These are phyloP conservation scores for Sanghuangporus baumii DNA, from an alignment of 1,284 basidiomycete genomes.

Conservation along the genomic window DNA sequence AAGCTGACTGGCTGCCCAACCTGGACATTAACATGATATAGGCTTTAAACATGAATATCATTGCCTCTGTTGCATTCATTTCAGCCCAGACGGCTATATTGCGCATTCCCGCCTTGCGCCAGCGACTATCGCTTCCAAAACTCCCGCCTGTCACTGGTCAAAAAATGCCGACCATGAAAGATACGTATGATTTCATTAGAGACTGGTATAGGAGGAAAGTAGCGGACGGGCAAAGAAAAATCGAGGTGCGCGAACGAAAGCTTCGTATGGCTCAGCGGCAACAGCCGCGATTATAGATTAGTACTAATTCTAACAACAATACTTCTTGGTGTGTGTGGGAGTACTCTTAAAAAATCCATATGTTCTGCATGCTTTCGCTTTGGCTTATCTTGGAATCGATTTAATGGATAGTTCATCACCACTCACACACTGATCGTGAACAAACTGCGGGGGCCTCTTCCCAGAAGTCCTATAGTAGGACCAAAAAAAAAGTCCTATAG, in stretches of 20 bases:
- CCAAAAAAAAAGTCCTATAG: background rate
- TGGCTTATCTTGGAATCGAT: background rate
- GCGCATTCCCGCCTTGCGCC: conserved; percentile 42
- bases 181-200: conserved; percentile 26
- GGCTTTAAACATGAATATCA: conserved; percentile 62
- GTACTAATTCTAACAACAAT: background rate
- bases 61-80: conserved; percentile 40
- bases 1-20: background rate
- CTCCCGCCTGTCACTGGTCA: conserved; percentile 26
- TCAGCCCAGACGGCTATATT: conserved; percentile 43
- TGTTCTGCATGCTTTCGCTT: background rate
- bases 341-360: background rate
- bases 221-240: conserved; percentile 21
- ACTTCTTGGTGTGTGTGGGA: background rate
- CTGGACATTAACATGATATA: conserved; percentile 23
- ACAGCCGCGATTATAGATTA: background rate
- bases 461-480: background rate
- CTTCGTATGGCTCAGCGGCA: conserved; percentile 4
- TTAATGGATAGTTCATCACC: background rate
- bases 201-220: conserved; percentile 26
- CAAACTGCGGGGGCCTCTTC: background rate
- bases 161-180: conserved; percentile 26
- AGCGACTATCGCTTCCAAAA: conserved; percentile 41
- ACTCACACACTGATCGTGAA: background rate
- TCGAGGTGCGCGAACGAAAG: conserved; percentile 6